Evolutionary conservation across 2,329 filamentous ascomycete species (phyloP), one percentile per base, ranked within the genome.

Genomic region (Fusarium nisikadoi): DNA sequence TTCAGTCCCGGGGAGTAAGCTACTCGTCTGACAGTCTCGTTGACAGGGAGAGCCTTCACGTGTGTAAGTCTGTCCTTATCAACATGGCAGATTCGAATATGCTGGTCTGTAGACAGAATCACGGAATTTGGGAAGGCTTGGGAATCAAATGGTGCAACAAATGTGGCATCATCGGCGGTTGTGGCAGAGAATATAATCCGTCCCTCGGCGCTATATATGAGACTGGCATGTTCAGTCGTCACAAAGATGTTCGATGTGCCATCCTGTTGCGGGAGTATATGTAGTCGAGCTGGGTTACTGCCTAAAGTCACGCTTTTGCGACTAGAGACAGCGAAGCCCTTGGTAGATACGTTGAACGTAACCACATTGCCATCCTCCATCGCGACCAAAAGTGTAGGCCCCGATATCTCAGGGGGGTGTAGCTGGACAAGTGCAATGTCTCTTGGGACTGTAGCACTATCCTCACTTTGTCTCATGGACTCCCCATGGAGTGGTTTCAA

Each of bases 281-380:
- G 92, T 75, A 99, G 91, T 19, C 89, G 90, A 4, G 95, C 93
- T 74, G 97, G 93, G 67, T 94, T 92, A 19, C 93, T 95, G 29
- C 96, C 95, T 17, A 99, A 85, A 3, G 95, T 90, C 29, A 97
- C 91, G 75, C 91, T 94, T 79, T 95, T 97, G 70, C 92, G 90
- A 2, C 90, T 87, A 0, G 90, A 91, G 6, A 98, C 83, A 1
- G 88, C 83, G 66, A 88, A 89, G n/a, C 88, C 87, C 1, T 82
- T 76, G 1, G 84, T 81, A 36, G 93, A 88, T 39, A 97, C 87
- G 36, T 90, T 89, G 78, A 95, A 98, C 0, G 93, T 96, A 55
- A 97, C 88, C 2, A 99, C 93, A 68, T 93, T 94, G 8, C 96
- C 96, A 81, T 98, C 95, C 52, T 97, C 94, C 88, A 98, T 93